Evolutionary conservation across 352 stramenopile genomes (phyloP), one percentile per base, ranked within the genome.

Genomic region (Peronospora belbahrii): DNA sequence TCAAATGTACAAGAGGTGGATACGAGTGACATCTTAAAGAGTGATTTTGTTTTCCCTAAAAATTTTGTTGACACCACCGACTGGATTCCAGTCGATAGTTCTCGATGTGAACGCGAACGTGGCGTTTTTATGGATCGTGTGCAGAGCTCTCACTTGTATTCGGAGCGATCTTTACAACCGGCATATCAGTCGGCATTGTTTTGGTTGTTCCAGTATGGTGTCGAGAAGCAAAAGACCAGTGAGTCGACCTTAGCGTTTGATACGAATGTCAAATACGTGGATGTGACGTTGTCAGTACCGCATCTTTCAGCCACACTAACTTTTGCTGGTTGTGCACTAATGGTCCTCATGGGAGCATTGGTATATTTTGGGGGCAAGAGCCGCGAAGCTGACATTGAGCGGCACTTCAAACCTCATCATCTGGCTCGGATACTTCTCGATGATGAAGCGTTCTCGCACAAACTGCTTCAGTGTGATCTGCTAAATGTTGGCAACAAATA

Each of bases 1-100:
- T 62, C 65, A 3, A 77, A 70, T 24, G 66, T 59, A n/a, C 67
- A 76, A 34, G 70, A 83, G 36, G 67, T 80, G 30, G 70, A 79
- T 33, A 52, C 38, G 32, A 67, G 62, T 17, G 59, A 70, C 10
- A 66, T 63, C 4, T 48, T 83, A 28, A 83, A 83, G 51, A 64
- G 45, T 43, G 70, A 83, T 45, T 69, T 83, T 34, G 53, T 83
- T 19, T 78, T 83, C 28, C 67, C 65, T 7, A 48, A 49, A 30
- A 75, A 71, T 44, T 83, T 83, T 48, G 22, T 41, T 1, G 56
- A 73, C 30, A 39, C 52, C 0, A 57, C 4, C 13, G 38, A 36
- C 0, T 80, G 68, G 68, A 54, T 50, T 8, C 42, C 50, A 14
- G 44, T 80, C 4, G 35, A 63, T 14, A 62, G 59, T 2, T 49